phyloP scores from a whole-genome alignment of 2,329 filamentous ascomycete genomes.

The Cladorrhinum sp. region DNA sequence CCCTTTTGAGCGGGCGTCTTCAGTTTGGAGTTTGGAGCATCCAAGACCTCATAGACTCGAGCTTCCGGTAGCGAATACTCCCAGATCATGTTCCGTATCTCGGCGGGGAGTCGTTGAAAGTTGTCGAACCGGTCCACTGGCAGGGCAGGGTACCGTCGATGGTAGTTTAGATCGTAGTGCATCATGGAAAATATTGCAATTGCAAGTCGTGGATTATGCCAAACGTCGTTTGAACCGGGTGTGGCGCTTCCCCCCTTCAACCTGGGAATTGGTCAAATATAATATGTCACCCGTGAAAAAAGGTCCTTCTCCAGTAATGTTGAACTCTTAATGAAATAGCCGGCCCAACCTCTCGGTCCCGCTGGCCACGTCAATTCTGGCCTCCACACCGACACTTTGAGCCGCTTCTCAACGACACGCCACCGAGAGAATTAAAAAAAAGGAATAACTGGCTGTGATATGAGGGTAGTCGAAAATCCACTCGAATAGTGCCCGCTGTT shows the following conservation, averaged over 20 bases:
- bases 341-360: conserved; percentile 27
- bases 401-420: conserved; percentile 24
- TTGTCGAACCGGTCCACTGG: conserved; percentile 27
- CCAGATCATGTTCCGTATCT: conserved; percentile 48
- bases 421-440: conserved; percentile 18
- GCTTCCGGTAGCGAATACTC: conserved; percentile 43
- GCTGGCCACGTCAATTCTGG: conserved; percentile 26
- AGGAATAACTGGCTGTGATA: conserved; percentile 24
- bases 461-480: conserved; percentile 20
- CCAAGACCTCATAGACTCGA: conserved; percentile 47
- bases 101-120: conserved; percentile 39
- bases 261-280: background rate
- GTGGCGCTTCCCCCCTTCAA: background rate
- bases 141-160: conserved; percentile 16
- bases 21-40: conserved; percentile 42
- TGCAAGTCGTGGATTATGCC: no score
- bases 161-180: conserved; percentile 26
- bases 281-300: conserved; percentile 20
- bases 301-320: conserved; percentile 19
- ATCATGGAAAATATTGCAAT: conserved; percentile 17
- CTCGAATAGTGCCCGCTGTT: conserved; percentile 14
- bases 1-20: conserved; percentile 40
- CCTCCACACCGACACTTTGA: conserved; percentile 25
- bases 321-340: conserved; percentile 25
- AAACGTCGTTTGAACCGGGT: background rate